Evolutionary conservation across 2,329 filamentous ascomycete genomes (phyloP).

Genomic region (Aaosphaeria arxii): DNA sequence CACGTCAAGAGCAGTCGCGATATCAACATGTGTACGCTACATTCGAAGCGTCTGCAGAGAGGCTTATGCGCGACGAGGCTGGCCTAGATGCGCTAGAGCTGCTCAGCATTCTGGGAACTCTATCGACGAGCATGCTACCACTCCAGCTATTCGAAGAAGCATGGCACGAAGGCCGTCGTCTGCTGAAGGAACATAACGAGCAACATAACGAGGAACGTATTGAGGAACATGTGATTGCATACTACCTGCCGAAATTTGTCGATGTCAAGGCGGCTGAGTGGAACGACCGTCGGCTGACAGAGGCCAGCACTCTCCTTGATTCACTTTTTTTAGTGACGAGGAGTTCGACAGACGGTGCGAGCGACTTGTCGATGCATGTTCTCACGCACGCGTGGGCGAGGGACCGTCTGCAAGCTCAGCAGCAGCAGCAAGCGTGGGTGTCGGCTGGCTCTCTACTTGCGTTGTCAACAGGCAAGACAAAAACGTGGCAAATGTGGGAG

Average conservation of each 20-base stretch:
- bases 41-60: conserved; percentile 33
- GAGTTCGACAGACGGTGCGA: conserved; percentile 1
- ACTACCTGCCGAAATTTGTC: conserved; percentile 10
- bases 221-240: neutral
- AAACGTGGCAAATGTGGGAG: conserved; percentile 4
- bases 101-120: conserved; percentile 25
- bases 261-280: conserved; percentile 14
- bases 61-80: conserved; percentile 14
- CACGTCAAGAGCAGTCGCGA: conserved; percentile 25
- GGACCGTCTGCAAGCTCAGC: conserved; percentile 17
- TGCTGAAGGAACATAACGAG: conserved; percentile 2
- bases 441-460: conserved; percentile 12
- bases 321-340: conserved; percentile 26
- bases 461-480: neutral
- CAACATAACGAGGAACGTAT: neutral
- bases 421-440: conserved; percentile 19
- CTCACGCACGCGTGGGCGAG: conserved; percentile 36
- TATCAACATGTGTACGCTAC: conserved; percentile 37
- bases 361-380: conserved; percentile 32
- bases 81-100: conserved; percentile 23
- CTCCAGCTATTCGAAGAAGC: conserved; percentile 28
- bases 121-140: conserved; percentile 21
- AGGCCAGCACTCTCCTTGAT: conserved; percentile 22
- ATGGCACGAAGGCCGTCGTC: conserved; percentile 11
- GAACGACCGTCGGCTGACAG: conserved; percentile 17